A percentile compares a stretch with the other conserved stretches of the same genome.
phyloP scores from a whole-genome alignment of 2,329 filamentous ascomycete genomes.

The Whalleya microplaca region DNA sequence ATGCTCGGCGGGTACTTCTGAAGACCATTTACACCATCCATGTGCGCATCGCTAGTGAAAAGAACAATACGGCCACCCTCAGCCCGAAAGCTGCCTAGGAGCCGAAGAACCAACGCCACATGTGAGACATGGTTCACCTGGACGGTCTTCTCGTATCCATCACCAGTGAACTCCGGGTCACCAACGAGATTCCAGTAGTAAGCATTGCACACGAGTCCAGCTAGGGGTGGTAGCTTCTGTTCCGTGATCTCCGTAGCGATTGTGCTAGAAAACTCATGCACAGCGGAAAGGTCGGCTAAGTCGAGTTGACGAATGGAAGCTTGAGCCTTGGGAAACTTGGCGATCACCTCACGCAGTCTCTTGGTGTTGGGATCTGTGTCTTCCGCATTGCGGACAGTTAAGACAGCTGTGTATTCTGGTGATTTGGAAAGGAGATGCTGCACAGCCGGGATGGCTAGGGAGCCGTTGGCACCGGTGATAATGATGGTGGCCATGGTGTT shows the following conservation, averaged over 20 bases:
- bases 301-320: constrained; percentile 41
- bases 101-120: too few species aligned
- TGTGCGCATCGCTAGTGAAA: constrained; percentile 41
- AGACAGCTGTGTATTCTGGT: constrained; percentile 32
- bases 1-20: constrained; percentile 42
- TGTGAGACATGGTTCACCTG: constrained; percentile 45
- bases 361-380: constrained; percentile 36
- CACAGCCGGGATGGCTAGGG: constrained; percentile 31
- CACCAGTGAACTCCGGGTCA: constrained; percentile 38
- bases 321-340: constrained; percentile 42
- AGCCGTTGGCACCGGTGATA: constrained; percentile 45
- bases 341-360: constrained; percentile 30
- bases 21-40: constrained; percentile 43
- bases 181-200: constrained; percentile 42
- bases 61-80: constrained; percentile 34
- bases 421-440: constrained; percentile 25
- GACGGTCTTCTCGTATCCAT: constrained; percentile 44
- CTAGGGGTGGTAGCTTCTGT: constrained; percentile 37
- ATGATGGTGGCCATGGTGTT: too few species aligned
- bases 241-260: constrained; percentile 24
- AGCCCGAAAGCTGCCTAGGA: constrained; percentile 44
- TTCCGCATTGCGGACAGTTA: constrained; percentile 40
- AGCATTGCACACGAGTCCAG: constrained; percentile 46
- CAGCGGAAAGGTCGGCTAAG: constrained; percentile 38
- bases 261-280: constrained; percentile 39